Evolutionary conservation across 192 early-diverging fungal genomes (phyloP).

Genomic region (Allomyces arbusculus): DNA sequence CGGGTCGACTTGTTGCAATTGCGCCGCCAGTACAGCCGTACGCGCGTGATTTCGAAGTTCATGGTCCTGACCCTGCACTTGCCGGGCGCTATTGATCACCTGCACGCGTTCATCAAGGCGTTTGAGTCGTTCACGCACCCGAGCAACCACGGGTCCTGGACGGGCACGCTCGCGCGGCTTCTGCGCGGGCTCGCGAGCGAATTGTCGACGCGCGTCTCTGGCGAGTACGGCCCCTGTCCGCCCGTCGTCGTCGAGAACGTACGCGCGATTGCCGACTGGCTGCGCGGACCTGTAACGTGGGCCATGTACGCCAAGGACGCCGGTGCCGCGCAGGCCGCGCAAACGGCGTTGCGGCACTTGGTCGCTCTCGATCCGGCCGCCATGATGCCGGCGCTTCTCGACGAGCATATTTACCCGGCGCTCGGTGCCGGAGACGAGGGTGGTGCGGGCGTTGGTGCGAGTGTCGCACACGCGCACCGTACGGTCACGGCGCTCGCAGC

Average conservation of each 20-base stretch:
- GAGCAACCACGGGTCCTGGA: conserved; percentile 79
- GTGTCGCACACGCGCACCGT: neutral
- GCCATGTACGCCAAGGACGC: too few species aligned
- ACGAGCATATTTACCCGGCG: neutral
- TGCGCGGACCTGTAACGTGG: too few species aligned
- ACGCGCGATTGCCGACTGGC: too few species aligned
- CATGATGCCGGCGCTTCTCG: neutral
- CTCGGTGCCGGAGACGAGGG: neutral
- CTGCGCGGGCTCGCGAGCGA: conserved; percentile 39
- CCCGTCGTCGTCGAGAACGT: too few species aligned
- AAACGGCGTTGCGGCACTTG: too few species aligned
- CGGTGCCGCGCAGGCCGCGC: too few species aligned
- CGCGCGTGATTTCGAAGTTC: neutral
- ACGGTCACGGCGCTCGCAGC: neutral
- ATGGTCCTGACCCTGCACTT: neutral
- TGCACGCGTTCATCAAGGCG: conserved; percentile 59
- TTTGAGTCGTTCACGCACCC: conserved; percentile 80
- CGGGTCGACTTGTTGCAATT: neutral
- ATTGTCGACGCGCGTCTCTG: conserved; percentile 34
- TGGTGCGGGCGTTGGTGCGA: neutral
- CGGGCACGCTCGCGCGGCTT: conserved; percentile 45
- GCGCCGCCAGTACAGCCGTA: neutral
- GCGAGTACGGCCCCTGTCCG: neutral
- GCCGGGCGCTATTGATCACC: conserved; percentile 18
- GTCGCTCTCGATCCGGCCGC: neutral